These are phyloP conservation scores for Schizonepeta tenuifolia DNA, from an alignment of 257 asterid species.

Conservation along the genomic window DNA sequence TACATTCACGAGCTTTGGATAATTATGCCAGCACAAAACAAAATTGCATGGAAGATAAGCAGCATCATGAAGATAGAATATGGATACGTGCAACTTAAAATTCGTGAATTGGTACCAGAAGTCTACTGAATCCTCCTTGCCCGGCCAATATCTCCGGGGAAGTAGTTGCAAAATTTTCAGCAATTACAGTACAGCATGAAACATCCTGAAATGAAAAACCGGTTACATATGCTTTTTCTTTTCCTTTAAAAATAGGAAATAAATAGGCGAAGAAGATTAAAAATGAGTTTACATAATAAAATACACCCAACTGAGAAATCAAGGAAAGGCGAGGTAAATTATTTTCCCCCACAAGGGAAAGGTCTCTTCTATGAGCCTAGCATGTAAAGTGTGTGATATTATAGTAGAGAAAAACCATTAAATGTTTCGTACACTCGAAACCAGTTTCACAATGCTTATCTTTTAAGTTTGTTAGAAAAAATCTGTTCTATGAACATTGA, in stretches of 20 bases:
- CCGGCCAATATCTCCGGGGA: constrained; percentile 78
- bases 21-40: background rate
- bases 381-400: background rate
- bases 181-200: constrained; percentile 72
- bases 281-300: background rate
- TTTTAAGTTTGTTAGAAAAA: background rate
- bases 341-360: background rate
- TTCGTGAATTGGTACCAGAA: constrained; percentile 56
- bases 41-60: background rate
- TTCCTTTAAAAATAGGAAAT: background rate
- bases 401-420: background rate
- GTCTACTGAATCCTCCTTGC: constrained; percentile 81
- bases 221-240: background rate
- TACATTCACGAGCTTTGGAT: background rate
- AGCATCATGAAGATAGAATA: background rate
- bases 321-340: background rate
- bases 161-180: constrained; percentile 58
- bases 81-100: constrained; percentile 13
- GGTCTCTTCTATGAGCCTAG: background rate
- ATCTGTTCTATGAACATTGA: background rate
- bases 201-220: constrained; percentile 56
- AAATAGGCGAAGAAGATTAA: background rate
- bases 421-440: no score
- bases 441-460: background rate
- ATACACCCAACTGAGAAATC: background rate